phyloP scores from a whole-genome alignment of 176 grass and related monocot genomes.

The Phragmites australis region DNA sequence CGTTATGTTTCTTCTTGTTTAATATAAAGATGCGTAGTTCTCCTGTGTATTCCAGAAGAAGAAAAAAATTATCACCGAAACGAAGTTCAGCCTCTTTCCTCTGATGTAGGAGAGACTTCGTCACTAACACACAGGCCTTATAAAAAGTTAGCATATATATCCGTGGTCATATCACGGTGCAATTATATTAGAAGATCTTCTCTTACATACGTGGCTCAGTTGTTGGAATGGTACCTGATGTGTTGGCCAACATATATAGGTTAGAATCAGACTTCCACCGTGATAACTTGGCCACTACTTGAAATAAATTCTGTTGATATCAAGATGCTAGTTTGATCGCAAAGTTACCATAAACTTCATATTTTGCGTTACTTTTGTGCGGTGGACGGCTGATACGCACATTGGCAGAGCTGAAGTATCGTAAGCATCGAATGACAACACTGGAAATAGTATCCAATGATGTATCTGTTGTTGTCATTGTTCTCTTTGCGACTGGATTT shows the following conservation, averaged over 20 bases:
- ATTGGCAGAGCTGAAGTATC: constrained; percentile 71
- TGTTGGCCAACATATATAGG: constrained; percentile 94
- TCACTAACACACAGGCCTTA: too few species aligned
- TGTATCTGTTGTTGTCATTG: constrained; percentile 53
- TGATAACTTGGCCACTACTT: background rate
- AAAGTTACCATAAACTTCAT: background rate
- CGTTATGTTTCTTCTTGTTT: too few species aligned
- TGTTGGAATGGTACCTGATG: constrained; percentile 85
- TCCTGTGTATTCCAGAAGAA: too few species aligned
- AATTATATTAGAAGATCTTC: constrained; percentile 57
- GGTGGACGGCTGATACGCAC: constrained; percentile 78
- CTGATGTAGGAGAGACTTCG: too few species aligned
- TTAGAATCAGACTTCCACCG: constrained; percentile 25
- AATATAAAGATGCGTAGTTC: too few species aligned
- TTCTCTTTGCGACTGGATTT: constrained; percentile 63
- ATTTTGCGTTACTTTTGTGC: constrained; percentile 30
- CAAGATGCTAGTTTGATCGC: background rate
- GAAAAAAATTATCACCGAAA: too few species aligned
- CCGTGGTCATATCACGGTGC: too few species aligned
- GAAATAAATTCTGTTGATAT: background rate
- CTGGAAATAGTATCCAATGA: constrained; percentile 86
- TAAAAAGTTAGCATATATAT: too few species aligned
- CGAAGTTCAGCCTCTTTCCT: too few species aligned
- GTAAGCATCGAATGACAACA: constrained; percentile 68
- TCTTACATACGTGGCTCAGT: constrained; percentile 86